Evolutionary conservation across 257 asterid genomes (phyloP).

Genomic region (Nicotiana undulata): DNA sequence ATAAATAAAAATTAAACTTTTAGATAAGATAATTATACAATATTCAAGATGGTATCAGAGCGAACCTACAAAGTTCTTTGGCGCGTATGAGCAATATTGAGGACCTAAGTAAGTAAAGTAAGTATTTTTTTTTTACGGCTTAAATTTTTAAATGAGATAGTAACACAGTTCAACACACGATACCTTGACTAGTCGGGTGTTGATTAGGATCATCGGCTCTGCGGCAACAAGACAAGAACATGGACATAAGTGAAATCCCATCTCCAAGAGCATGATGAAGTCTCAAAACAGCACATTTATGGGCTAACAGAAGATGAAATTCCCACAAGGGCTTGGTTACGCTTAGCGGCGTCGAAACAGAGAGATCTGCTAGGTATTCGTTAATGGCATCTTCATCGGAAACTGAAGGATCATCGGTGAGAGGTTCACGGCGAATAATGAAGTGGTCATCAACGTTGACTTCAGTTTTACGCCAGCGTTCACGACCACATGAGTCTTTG

Average conservation of each 20-base stretch:
- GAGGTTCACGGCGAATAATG: conserved; percentile 23
- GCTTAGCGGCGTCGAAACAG: conserved; percentile 46
- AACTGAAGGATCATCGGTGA: conserved; percentile 19
- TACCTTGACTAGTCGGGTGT: conserved; percentile 18
- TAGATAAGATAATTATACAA: no score
- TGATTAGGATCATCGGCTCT: conserved; percentile 37
- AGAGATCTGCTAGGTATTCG: conserved; percentile 46
- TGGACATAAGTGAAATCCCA: conserved; percentile 60
- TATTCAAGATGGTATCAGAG: no score
- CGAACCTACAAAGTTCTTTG: no score
- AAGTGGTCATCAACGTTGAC: conserved; percentile 59
- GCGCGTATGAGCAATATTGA: no score
- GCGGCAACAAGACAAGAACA: conserved; percentile 51
- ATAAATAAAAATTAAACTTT: no score
- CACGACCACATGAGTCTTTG: conserved; percentile 43
- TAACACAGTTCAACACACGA: background rate
- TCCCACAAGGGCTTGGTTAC: conserved; percentile 75
- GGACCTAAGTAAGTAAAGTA: background rate
- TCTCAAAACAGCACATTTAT: conserved; percentile 42
- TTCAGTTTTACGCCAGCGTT: conserved; percentile 48
- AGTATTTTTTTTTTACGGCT: no score
- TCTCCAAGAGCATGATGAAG: conserved; percentile 85
- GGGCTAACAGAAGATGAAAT: conserved; percentile 53
- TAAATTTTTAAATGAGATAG: background rate
- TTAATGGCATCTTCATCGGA: conserved; percentile 54